These are phyloP conservation scores for Candida succiphila DNA, from an alignment of 805 yeast species.

Conservation along the genomic window DNA sequence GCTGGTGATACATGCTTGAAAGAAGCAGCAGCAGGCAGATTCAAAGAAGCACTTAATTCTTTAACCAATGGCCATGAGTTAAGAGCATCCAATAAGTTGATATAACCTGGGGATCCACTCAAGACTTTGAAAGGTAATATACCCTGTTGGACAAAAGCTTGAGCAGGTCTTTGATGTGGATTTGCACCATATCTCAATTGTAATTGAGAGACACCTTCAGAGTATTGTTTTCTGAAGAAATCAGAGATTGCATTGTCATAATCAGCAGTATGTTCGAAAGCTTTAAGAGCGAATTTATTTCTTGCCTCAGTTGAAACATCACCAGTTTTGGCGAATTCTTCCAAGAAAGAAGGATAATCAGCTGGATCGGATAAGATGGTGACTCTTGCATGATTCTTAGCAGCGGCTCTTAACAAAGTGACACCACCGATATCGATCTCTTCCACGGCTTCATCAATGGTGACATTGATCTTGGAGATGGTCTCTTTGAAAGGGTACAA, in stretches of 20 bases:
- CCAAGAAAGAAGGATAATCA: constrained; percentile 81
- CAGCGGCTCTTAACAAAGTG: constrained; percentile 95
- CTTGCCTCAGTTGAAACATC: constrained; percentile 65
- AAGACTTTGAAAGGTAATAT: constrained; percentile 90
- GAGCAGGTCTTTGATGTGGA: constrained; percentile 99
- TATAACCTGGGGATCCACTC: constrained; percentile 95
- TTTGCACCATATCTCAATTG: constrained; percentile 97
- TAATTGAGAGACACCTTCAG: constrained; percentile 82
- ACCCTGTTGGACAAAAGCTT: constrained; percentile 82
- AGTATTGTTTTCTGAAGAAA: constrained; percentile 94
- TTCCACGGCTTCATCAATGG: constrained; percentile 95
- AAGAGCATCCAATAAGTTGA: constrained; percentile 90
- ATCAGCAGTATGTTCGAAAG: constrained; percentile 97
- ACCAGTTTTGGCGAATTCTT: constrained; percentile 56
- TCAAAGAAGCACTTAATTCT: constrained; percentile 88
- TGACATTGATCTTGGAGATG: constrained; percentile 88
- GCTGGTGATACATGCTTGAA: constrained; percentile 99
- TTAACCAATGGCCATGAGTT: constrained; percentile 98
- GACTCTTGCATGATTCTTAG: constrained; percentile 95
- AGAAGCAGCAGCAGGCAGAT: constrained; percentile 97
- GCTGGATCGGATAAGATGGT: constrained; percentile 91
- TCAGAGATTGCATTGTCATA: constrained; percentile 94
- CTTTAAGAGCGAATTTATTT: constrained; percentile 85
- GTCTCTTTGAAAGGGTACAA: constrained; percentile 98
- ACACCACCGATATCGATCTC: constrained; percentile 99